A percentile compares a stretch with the other conserved stretches of the same genome.
Conservation (phyloP, 2,329 filamentous ascomycete species). For the Ophiostoma montium region DNA sequence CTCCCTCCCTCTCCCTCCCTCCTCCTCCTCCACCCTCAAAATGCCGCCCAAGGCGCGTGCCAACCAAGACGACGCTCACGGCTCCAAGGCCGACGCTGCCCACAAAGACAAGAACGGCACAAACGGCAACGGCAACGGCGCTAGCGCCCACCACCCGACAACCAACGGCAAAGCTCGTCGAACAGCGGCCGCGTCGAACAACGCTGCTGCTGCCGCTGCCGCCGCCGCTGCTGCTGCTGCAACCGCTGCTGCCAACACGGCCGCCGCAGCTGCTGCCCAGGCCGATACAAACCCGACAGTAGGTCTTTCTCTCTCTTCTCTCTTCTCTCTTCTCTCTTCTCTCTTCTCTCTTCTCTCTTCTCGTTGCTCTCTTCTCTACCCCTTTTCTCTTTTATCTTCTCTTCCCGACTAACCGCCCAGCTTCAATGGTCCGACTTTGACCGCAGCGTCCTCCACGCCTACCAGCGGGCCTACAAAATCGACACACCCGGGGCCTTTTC, state of each 20-base stretch:
- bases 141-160: constrained; percentile 19
- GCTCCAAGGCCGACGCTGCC: constrained; percentile 27
- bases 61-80: constrained; percentile 10
- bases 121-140: constrained; percentile 8
- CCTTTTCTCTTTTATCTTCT: not conserved
- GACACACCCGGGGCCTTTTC: constrained; percentile 57
- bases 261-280: not conserved
- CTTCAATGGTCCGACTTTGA: constrained; percentile 57
- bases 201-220: constrained; percentile 20
- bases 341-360: not conserved
- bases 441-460: constrained; percentile 53
- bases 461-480: constrained; percentile 60
- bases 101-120: constrained; percentile 32
- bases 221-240: constrained; percentile 12
- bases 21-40: not conserved
- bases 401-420: constrained; percentile 20
- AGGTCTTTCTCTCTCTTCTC: not conserved
- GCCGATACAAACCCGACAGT: constrained; percentile 4
- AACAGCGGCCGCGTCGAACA: constrained; percentile 30
- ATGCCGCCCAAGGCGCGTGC: constrained; percentile 11
- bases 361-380: not conserved
- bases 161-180: constrained; percentile 40
- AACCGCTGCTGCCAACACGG: constrained; percentile 6
- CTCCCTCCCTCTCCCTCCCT: not conserved
- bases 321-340: not conserved